Evolutionary conservation across 1,284 basidiomycete genomes (phyloP).

Genomic region (Phellinidium pouzarii): DNA sequence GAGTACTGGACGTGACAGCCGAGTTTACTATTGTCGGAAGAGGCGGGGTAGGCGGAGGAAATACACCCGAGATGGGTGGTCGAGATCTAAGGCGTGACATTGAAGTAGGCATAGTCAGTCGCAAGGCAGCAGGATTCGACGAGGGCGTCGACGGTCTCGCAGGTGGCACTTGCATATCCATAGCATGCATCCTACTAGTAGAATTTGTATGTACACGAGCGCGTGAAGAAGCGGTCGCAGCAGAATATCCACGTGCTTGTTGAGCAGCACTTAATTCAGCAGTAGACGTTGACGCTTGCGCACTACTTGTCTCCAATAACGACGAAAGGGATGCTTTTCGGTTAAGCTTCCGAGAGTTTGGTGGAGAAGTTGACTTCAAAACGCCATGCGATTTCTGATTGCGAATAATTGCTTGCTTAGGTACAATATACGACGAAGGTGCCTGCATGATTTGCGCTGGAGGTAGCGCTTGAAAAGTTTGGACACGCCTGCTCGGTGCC

Average conservation of each 20-base stretch:
- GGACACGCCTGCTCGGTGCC: slow-evolving; percentile 39
- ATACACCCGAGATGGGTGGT: slow-evolving; percentile 66
- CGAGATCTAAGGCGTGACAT: slow-evolving; percentile 64
- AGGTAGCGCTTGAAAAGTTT: slow-evolving; percentile 54
- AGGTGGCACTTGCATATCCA: slow-evolving; percentile 65
- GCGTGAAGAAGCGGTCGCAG: slow-evolving; percentile 70
- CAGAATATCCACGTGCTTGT: slow-evolving; percentile 51
- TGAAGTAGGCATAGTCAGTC: slow-evolving; percentile 80
- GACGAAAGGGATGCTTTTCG: slow-evolving; percentile 74
- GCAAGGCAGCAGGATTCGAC: slow-evolving; percentile 61
- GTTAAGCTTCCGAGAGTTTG: slow-evolving; percentile 47
- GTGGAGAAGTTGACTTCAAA: slow-evolving; percentile 63
- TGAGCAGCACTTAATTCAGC: slow-evolving; percentile 31
- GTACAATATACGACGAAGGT: slow-evolving; percentile 47
- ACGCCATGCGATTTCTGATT: slow-evolving; percentile 76
- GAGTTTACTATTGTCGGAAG: slow-evolving; percentile 23
- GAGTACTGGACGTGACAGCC: slow-evolving; percentile 44
- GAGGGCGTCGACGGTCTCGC: slow-evolving; percentile 72
- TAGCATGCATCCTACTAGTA: slow-evolving; percentile 46
- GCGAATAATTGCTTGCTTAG: slow-evolving; percentile 65
- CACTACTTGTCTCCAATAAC: slow-evolving; percentile 48
- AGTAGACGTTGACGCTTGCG: slow-evolving; percentile 51
- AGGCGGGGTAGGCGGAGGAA: slow-evolving; percentile 33
- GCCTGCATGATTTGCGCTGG: slow-evolving; percentile 23
- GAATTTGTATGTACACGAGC: slow-evolving; percentile 65